Base-by-base conservation (phyloP, 306 rosid genomes). In the Cucumis melo region DNA sequence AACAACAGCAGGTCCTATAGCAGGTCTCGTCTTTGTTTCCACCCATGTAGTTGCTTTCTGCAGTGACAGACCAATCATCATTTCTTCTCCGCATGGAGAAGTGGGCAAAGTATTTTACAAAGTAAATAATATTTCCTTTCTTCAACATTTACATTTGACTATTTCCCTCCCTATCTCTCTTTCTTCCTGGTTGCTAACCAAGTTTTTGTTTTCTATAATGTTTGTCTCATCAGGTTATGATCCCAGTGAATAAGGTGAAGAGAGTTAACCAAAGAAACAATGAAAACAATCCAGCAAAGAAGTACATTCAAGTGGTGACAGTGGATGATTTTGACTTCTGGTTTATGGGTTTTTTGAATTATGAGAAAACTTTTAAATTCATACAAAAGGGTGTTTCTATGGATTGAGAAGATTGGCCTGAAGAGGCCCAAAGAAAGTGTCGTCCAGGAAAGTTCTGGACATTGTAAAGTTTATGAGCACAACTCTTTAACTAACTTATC, bases 11-110 rank as follows among this genome's bases (percentile, higher is more conserved):
- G 98, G 98, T 68, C 98, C 96, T 24, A 84, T 90, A 23, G 92
- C 93, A 19, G 98, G 96, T n/a, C 92, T 89, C 32, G 92, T 92
- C 82, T 92, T 92, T 86, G 84, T 92, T 64, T 92, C 98, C 80
- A 83, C 93, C 5, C 74, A 87, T 38, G 90, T 86, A 78, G 41
- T 92, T 75, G 92, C 97, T 10, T 92, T 92, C 66, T 92, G 92
- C 83, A 92, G 98, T 80, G 89, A 90, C 23, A 87, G 85, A 82
- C 87, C 91, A 42, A 87, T 90, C 86, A 85, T 84, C n/a, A 16
- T 92, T 71, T 36, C 88, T 65, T 82, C 89, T 41, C 82, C 86
- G 13, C 72, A 84, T 3, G 90, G 88, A 62, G 82, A 92, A 82
- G 10, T 81, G 7, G 46, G 57, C 32, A 87, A 90, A 86, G 58